Conservation (phyloP, 257 asterid species). For the Marsdenia floribunda region DNA sequence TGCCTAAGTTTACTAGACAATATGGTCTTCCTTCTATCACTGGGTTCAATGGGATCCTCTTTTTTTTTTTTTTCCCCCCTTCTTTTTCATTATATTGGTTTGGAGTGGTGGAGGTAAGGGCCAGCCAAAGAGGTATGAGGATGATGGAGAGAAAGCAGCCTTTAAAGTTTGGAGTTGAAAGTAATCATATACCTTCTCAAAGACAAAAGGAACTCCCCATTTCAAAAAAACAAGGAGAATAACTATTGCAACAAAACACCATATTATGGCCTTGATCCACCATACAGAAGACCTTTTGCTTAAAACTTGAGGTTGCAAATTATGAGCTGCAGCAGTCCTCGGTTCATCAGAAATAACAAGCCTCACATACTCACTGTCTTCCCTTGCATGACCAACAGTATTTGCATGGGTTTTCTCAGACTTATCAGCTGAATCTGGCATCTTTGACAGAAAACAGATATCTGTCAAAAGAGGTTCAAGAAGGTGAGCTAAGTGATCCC, state of each 20-base stretch:
- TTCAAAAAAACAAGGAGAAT: conserved; percentile 40
- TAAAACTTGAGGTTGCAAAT: conserved; percentile 27
- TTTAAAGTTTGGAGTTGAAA: not conserved
- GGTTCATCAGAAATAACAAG: conserved; percentile 55
- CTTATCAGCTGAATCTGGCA: conserved; percentile 45
- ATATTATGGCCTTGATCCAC: conserved; percentile 57
- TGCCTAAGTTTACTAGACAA: not conserved
- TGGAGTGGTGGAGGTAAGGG: not conserved
- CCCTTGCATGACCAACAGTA: conserved; percentile 34
- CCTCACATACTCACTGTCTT: conserved; percentile 70
- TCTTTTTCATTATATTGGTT: not conserved
- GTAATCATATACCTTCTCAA: conserved; percentile 50
- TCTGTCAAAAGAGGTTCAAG: conserved; percentile 29
- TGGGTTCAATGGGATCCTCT: not conserved
- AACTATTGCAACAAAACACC: conserved; percentile 33
- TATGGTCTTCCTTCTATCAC: not conserved
- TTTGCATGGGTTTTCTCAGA: conserved; percentile 31
- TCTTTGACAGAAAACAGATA: conserved; percentile 55
- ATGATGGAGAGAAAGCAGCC: not conserved
- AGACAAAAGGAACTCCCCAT: conserved; percentile 72
- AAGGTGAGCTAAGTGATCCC: conserved; percentile 1
- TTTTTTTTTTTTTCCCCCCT: too few relatives aligned
- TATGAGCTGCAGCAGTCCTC: conserved; percentile 35
- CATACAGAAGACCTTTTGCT: conserved; percentile 30
- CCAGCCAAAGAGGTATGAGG: not conserved